Percentiles rank a stretch among this genome's conserved stretches.
phyloP scores from a whole-genome alignment of 768 basidiomycete genomes.

The Leccinum pellstonianum region DNA sequence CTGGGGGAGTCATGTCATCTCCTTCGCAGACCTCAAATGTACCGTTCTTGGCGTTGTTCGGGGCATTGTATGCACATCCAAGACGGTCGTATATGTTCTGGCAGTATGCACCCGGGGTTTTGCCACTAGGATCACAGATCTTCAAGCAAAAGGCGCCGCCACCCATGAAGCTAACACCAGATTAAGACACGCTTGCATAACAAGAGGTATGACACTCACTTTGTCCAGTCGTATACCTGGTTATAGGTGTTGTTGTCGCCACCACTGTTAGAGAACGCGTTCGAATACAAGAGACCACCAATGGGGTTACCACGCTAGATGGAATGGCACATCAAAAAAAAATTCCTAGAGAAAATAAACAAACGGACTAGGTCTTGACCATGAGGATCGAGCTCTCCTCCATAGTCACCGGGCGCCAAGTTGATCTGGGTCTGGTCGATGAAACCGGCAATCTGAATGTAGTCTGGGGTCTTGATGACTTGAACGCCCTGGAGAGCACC shows the following conservation, averaged over 20 bases:
- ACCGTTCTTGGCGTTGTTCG: slow-evolving; percentile 56
- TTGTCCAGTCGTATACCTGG: slow-evolving; percentile 70
- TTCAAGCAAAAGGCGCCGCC: slow-evolving; percentile 66
- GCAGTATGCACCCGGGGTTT: slow-evolving; percentile 56
- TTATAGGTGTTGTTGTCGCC: slow-evolving; percentile 41
- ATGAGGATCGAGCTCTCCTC: slow-evolving; percentile 78
- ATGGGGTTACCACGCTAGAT: slow-evolving; percentile 75
- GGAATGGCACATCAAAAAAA: slow-evolving; percentile 6
- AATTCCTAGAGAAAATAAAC: not conserved
- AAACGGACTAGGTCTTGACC: slow-evolving; percentile 59
- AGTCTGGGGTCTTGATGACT: slow-evolving; percentile 56
- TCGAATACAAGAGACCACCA: slow-evolving; percentile 69
- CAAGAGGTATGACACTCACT: slow-evolving; percentile 39
- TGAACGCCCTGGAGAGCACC: slow-evolving; percentile 67
- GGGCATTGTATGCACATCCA: slow-evolving; percentile 73
- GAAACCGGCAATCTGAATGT: slow-evolving; percentile 61
- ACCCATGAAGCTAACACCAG: slow-evolving; percentile 62
- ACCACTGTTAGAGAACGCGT: slow-evolving; percentile 47
- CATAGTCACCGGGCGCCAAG: slow-evolving; percentile 51
- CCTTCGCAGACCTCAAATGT: slow-evolving; percentile 65
- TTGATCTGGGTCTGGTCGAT: slow-evolving; percentile 65
- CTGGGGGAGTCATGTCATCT: slow-evolving; percentile 62
- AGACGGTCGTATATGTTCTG: slow-evolving; percentile 75
- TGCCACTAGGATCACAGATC: slow-evolving; percentile 57
- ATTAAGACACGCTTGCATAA: not conserved